Conservation (phyloP, 2,329 filamentous ascomycete species). For the Penicillium sp. region DNA sequence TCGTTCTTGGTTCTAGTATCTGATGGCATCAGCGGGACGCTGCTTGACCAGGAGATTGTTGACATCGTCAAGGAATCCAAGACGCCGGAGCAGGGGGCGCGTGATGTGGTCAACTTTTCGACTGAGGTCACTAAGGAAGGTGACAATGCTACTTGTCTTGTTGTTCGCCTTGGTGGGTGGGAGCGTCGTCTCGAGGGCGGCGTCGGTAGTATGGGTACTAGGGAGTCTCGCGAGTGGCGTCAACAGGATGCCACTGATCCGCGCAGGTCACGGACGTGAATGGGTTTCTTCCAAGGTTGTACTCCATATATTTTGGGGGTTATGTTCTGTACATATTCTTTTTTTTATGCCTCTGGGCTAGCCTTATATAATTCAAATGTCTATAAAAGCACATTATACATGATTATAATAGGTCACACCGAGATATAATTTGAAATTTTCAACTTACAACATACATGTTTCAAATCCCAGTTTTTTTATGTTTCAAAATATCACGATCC, state of each 20-base stretch:
- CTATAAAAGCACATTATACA: neutral
- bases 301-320: conserved; percentile 1
- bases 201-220: conserved; percentile 82
- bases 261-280: conserved; percentile 61
- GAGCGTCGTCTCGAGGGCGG: conserved; percentile 72
- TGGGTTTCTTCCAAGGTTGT: neutral
- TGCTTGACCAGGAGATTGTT: conserved; percentile 92
- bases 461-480: neutral
- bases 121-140: conserved; percentile 73
- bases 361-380: conserved; percentile 17
- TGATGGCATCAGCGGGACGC: conserved; percentile 82
- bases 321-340: conserved; percentile 24
- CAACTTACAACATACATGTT: neutral
- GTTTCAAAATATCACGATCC: neutral
- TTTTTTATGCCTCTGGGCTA: conserved; percentile 6
- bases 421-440: neutral
- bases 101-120: conserved; percentile 78
- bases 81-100: conserved; percentile 82
- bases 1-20: conserved; percentile 84
- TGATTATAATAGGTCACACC: neutral
- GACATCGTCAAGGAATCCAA: conserved; percentile 91
- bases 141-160: conserved; percentile 65
- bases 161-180: conserved; percentile 64
- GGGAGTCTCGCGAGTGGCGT: conserved; percentile 84
- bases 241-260: conserved; percentile 79